Evolutionary conservation across 2,329 filamentous ascomycete genomes (phyloP), one percentile per base, ranked within the genome.

Genomic region (Exophiala aquamarina): DNA sequence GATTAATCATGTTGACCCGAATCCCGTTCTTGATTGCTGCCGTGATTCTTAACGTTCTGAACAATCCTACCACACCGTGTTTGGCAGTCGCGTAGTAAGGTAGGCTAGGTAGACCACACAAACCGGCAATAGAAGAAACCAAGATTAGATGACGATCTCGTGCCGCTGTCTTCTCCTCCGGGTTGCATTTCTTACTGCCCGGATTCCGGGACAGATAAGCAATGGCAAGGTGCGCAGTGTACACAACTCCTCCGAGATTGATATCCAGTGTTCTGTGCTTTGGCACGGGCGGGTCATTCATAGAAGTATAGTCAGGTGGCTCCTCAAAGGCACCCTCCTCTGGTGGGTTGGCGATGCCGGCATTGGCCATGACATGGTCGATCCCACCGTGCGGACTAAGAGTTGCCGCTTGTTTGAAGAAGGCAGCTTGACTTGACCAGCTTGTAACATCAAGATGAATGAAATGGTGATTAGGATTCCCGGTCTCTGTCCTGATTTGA

Each of bases 321-420:
- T 63, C 54, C 61, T 81, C 78, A 51, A 84, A 76, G 3, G 49
- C 34, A 4, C 53, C 50, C 5, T 58, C 56, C 20, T 62, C 59
- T 23, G 63, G 41, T 23, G 62, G 61, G 29, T 75, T 72, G 33
- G 73, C 70, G 55, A 86, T 77, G 37, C 84, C 84, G 0, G 84
- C 84, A 60, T 85, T 86, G 51, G 83, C 81, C 36, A 86, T 79
- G 3, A 86, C 82, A 15, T 74, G 70, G 63, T 86, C 81, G 52
- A 86, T 75, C 10, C 74, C 74, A 13, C 75, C 73, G 41, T 76
- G 71, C 0, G 72, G 73, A 50, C 78, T 82, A 44, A 79, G 66
- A 42, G 69, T 67, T 29, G 72, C 68, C 3, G 82, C 82, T 43
- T 74, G 65, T 35, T 78, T 77, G 71, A 87, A 88, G 44, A 87